A percentile compares a stretch with the other conserved stretches of the same genome.
phyloP scores from a whole-genome alignment of 306 rosid genomes.

The Comarum palustre region DNA sequence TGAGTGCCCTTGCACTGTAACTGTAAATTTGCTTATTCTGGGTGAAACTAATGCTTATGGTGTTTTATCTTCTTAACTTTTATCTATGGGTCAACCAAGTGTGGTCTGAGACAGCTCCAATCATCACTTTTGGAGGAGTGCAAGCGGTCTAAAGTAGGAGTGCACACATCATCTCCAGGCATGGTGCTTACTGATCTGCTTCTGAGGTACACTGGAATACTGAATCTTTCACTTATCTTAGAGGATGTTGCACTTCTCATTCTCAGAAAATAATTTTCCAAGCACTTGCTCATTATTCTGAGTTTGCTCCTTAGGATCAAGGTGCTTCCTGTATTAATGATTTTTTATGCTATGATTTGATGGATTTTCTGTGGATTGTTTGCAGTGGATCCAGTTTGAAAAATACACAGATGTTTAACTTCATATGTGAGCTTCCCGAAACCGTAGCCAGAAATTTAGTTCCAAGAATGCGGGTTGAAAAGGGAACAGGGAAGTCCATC shows the following conservation, averaged over 20 bases:
- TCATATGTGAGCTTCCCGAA: slow-evolving; percentile 93
- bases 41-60: slow-evolving; percentile 26
- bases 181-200: slow-evolving; percentile 95
- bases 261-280: not conserved
- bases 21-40: slow-evolving; percentile 23
- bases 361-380: slow-evolving; percentile 22
- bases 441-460: slow-evolving; percentile 93
- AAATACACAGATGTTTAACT: slow-evolving; percentile 79
- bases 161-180: slow-evolving; percentile 96
- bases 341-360: slow-evolving; percentile 8
- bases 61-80: slow-evolving; percentile 23
- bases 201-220: slow-evolving; percentile 50
- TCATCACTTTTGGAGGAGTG: slow-evolving; percentile 79
- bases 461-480: slow-evolving; percentile 90
- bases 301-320: not conserved
- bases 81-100: slow-evolving; percentile 90
- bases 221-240: slow-evolving; percentile 1
- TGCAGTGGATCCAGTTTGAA: slow-evolving; percentile 79
- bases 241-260: not conserved
- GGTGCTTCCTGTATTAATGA: not conserved
- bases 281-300: not conserved
- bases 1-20: slow-evolving; percentile 40
- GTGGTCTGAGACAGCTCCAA: slow-evolving; percentile 91
- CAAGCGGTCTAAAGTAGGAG: slow-evolving; percentile 77
- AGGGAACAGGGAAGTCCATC: slow-evolving; percentile 85